These are phyloP conservation scores for Prosopis cineraria DNA, from an alignment of 306 rosid genomes.

Conservation along the genomic window DNA sequence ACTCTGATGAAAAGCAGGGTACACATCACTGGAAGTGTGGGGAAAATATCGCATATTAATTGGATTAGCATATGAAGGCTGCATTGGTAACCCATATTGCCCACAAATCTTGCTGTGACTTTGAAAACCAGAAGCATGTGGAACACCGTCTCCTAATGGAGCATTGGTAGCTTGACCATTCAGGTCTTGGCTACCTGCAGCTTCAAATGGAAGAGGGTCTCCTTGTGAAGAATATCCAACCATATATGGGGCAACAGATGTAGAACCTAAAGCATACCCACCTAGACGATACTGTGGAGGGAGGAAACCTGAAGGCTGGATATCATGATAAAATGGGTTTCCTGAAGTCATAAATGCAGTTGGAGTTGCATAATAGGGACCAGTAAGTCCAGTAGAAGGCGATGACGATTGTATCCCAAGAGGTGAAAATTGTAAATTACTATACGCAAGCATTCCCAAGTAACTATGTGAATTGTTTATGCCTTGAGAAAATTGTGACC, in stretches of 20 bases:
- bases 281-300: conserved; percentile 50
- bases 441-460: conserved; percentile 42
- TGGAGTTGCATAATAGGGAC: conserved; percentile 56
- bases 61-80: conserved; percentile 56
- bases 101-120: conserved; percentile 52
- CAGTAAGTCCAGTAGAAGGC: conserved; percentile 46
- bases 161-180: conserved; percentile 47
- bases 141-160: conserved; percentile 42
- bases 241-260: conserved; percentile 45
- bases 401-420: conserved; percentile 47
- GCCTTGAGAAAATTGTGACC: conserved; percentile 49
- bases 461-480: conserved; percentile 40
- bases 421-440: conserved; percentile 51
- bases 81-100: conserved; percentile 51
- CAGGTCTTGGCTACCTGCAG: conserved; percentile 42
- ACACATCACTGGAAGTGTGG: conserved; percentile 43
- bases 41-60: conserved; percentile 46
- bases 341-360: conserved; percentile 54
- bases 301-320: conserved; percentile 43
- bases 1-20: conserved; percentile 44
- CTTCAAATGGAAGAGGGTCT: conserved; percentile 49
- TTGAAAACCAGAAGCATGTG: conserved; percentile 43
- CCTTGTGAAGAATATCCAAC: conserved; percentile 57
- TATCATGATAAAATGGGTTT: conserved; percentile 50
- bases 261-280: conserved; percentile 53